Evolutionary conservation across 2,329 filamentous ascomycete genomes (phyloP).

Genomic region (Stagonosporopsis rhizophila): DNA sequence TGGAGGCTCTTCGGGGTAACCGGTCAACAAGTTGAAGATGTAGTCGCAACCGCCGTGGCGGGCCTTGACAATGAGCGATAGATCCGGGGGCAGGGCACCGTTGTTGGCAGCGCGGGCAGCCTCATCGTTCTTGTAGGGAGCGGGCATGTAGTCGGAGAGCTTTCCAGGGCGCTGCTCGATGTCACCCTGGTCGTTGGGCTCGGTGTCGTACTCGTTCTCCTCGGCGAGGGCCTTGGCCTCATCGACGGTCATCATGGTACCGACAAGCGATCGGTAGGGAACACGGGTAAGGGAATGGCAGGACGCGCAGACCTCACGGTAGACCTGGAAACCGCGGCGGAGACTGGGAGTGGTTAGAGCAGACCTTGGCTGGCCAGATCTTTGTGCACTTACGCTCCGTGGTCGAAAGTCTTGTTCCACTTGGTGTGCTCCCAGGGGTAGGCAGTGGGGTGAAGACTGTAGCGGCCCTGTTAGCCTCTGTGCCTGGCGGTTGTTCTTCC

Average conservation of each 20-base stretch:
- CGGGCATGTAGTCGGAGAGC: slow-evolving; percentile 94
- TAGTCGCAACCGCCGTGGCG: slow-evolving; percentile 98
- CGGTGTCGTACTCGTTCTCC: slow-evolving; percentile 97
- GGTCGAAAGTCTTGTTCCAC: slow-evolving; percentile 95
- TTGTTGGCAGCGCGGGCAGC: slow-evolving; percentile 97
- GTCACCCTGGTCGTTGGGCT: slow-evolving; percentile 97
- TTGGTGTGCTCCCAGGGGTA: slow-evolving; percentile 97
- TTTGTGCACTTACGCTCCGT: slow-evolving; percentile 78
- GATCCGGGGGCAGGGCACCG: slow-evolving; percentile 95
- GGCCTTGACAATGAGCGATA: slow-evolving; percentile 96
- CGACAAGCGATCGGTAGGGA: slow-evolving; percentile 91
- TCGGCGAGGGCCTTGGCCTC: slow-evolving; percentile 98
- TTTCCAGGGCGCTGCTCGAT: slow-evolving; percentile 99
- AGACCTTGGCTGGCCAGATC: not conserved
- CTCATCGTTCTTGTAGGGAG: slow-evolving; percentile 98
- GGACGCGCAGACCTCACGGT: slow-evolving; percentile 95
- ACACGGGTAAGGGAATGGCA: slow-evolving; percentile 97
- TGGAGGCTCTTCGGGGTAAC: slow-evolving; percentile 95
- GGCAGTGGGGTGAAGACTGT: slow-evolving; percentile 85
- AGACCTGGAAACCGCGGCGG: slow-evolving; percentile 98
- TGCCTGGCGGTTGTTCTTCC: slow-evolving; percentile 31
- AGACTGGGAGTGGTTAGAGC: slow-evolving; percentile 65
- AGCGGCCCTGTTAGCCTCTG: slow-evolving; percentile 32
- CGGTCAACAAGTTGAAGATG: slow-evolving; percentile 95
- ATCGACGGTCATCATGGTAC: slow-evolving; percentile 90